Conservation (phyloP, 1,284 basidiomycete species). For the Neonothopanus nambi region DNA sequence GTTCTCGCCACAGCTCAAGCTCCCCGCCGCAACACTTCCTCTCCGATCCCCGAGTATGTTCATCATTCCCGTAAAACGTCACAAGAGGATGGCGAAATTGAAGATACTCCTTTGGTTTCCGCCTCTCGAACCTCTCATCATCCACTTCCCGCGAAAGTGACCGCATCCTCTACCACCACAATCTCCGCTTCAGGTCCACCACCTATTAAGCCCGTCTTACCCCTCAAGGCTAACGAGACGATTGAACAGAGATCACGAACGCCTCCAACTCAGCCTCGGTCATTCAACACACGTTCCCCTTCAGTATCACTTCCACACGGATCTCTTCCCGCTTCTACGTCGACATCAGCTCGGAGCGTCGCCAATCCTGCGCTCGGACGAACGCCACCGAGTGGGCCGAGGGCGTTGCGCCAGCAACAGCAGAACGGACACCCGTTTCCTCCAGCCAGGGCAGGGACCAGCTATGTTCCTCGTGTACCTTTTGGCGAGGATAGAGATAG, state of each 20-base stretch:
- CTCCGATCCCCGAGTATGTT: constrained; percentile 10
- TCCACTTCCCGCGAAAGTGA: constrained; percentile 15
- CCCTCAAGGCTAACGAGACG: constrained; percentile 8
- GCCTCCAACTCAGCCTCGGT: constrained; percentile 49
- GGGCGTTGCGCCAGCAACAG: constrained; percentile 43
- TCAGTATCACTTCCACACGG: constrained; percentile 20
- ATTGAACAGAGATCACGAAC: constrained; percentile 38
- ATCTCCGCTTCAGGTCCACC: constrained; percentile 22
- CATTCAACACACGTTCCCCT: constrained; percentile 25
- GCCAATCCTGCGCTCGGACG: constrained; percentile 20
- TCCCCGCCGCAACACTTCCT: no score
- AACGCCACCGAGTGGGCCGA: no score
- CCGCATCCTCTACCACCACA: constrained; percentile 26
- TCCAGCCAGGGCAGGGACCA: constrained; percentile 17
- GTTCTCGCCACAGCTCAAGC: no score
- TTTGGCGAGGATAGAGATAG: neutral
- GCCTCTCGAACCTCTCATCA: neutral
- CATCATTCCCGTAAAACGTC: constrained; percentile 23
- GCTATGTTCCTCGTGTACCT: constrained; percentile 22
- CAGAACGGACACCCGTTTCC: constrained; percentile 7
- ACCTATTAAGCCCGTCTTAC: constrained; percentile 27
- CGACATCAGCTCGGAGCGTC: neutral
- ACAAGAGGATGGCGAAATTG: constrained; percentile 59
- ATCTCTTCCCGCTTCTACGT: neutral
- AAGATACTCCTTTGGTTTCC: neutral